Evolutionary conservation across 2,329 filamentous ascomycete genomes (phyloP).

Genomic region (Aspergillus bombycis): DNA sequence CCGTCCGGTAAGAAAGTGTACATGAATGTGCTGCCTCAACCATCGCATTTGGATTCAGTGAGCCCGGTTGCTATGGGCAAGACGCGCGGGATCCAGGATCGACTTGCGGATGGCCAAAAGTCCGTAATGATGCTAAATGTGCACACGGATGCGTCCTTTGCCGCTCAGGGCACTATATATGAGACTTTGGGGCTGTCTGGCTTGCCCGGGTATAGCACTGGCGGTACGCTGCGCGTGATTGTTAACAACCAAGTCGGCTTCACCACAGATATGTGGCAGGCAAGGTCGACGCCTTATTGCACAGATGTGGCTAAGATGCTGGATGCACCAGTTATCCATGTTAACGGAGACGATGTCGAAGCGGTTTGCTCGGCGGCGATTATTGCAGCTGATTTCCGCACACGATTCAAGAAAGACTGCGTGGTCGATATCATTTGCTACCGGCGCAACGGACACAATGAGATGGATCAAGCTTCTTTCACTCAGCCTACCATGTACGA

Average conservation of each 20-base stretch:
- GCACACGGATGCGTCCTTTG: constrained; percentile 61
- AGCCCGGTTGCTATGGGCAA: constrained; percentile 97
- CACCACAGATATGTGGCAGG: constrained; percentile 97
- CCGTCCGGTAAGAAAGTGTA: neutral
- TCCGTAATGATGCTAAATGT: constrained; percentile 85
- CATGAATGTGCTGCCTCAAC: constrained; percentile 36
- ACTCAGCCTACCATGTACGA: constrained; percentile 99
- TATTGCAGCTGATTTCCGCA: constrained; percentile 94
- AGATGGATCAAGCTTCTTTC: constrained; percentile 98
- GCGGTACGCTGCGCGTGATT: constrained; percentile 93
- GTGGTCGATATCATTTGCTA: constrained; percentile 99
- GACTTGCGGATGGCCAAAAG: constrained; percentile 92
- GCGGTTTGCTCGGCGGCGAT: constrained; percentile 98
- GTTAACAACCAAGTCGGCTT: constrained; percentile 99
- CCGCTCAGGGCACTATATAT: constrained; percentile 95
- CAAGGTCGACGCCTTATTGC: constrained; percentile 56
- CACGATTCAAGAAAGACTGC: constrained; percentile 97
- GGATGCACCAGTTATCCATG: constrained; percentile 97
- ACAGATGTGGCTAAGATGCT: constrained; percentile 91
- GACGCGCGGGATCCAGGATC: constrained; percentile 95
- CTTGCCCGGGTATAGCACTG: constrained; percentile 92
- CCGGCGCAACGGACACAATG: constrained; percentile 98
- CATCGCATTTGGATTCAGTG: constrained; percentile 96
- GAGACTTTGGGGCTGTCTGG: constrained; percentile 98
- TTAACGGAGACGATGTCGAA: constrained; percentile 98